Conservation (phyloP, 352 stramenopile genomes). For the Phytophthora podocarpi region DNA sequence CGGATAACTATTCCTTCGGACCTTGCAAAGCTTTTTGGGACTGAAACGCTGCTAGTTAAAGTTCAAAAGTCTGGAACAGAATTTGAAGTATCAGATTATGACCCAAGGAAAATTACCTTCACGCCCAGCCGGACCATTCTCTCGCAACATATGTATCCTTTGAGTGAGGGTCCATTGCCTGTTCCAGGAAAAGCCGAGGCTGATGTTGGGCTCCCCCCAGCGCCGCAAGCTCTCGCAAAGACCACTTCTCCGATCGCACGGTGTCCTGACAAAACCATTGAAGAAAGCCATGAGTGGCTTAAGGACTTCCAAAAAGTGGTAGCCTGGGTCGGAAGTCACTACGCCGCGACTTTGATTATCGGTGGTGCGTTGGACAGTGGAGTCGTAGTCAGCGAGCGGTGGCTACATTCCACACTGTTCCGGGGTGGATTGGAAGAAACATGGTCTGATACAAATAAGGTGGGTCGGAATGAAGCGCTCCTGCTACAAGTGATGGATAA, state of each 20-base stretch:
- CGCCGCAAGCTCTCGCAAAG: conserved; percentile 14
- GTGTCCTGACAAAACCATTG: conserved; percentile 24
- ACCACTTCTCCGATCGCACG: background rate
- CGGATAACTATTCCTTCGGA: conserved; percentile 47
- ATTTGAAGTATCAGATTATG: conserved; percentile 21
- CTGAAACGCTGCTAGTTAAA: conserved; percentile 50
- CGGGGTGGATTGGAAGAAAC: conserved; percentile 54
- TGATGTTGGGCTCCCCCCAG: conserved; percentile 3
- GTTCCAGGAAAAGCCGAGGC: background rate
- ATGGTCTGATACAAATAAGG: conserved; percentile 5
- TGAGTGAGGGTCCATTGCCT: conserved; percentile 5
- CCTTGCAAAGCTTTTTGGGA: conserved; percentile 50
- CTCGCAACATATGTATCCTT: conserved; percentile 63
- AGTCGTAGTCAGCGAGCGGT: conserved; percentile 40
- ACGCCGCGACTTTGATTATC: conserved; percentile 61
- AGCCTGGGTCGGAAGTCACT: conserved; percentile 64
- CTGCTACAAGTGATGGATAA: conserved; percentile 81
- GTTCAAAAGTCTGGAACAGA: conserved; percentile 16
- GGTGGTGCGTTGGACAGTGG: conserved; percentile 29
- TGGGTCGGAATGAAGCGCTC: conserved; percentile 53
- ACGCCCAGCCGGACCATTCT: conserved; percentile 51
- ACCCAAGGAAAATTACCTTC: conserved; percentile 42
- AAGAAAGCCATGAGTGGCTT: conserved; percentile 51
- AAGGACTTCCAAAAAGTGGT: conserved; percentile 73
- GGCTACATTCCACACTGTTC: conserved; percentile 61